Base-by-base conservation (phyloP, 2,329 filamentous ascomycete species). In the Hirsutella rhossiliensis region DNA sequence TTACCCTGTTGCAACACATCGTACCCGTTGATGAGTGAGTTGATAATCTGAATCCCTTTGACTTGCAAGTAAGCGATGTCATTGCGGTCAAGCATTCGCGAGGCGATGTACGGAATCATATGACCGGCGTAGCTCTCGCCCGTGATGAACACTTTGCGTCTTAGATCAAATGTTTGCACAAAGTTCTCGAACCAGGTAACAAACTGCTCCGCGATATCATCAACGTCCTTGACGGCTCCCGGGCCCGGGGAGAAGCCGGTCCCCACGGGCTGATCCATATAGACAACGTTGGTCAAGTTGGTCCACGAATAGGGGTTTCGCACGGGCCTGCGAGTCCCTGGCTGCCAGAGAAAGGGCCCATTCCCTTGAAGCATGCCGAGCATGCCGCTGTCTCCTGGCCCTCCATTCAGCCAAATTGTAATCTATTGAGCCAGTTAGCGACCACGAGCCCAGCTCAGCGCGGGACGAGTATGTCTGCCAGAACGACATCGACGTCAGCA, bases 101-200 rank as follows among this genome's bases (percentile, higher is more conserved):
- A n/a, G n/a, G n/a, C n/a, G n/a, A n/a, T n/a, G n/a, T n/a, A n/a
- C n/a, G n/a, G n/a, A n/a, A n/a, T n/a, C n/a, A n/a, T n/a, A n/a
- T n/a, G n/a, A n/a, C n/a, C n/a, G n/a, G n/a, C n/a, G n/a, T n/a
- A n/a, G n/a, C n/a, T n/a, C n/a, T n/a, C n/a, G n/a, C 83, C 84
- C 0, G 82, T 70, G 46, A 88, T 74, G 57, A 81, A 88, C 13
- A 85, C 69, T 53, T 82, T 82, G 54, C 73, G 75, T 11, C 72
- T 69, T 51, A 84, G 67, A 17, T 59, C 67, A 52, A 86, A 86
- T 0, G 76, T 78, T 32, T 82, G 67, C 44, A 84, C 62, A 52
- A 85, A 86, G 62, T 84, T 84, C 66, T 81, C 79, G 68, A 76
- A 86, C 63, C 85, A 88, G 42, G 79, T 79, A 11, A 83, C 67